These are phyloP conservation scores for Cyberlindnera americana DNA, from an alignment of 805 yeast genomes.

Conservation along the genomic window DNA sequence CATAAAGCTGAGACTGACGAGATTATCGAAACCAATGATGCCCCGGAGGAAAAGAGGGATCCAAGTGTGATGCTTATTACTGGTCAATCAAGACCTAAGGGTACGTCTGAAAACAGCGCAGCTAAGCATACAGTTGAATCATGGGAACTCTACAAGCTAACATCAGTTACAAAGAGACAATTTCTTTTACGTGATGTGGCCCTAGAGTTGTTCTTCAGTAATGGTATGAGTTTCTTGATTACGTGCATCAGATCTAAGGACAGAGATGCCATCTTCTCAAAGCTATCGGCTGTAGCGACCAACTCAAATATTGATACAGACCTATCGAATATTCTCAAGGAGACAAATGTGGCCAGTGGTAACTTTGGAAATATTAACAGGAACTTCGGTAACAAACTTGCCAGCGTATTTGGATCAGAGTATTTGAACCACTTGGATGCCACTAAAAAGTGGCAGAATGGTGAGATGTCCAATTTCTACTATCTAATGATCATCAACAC, in stretches of 20 bases:
- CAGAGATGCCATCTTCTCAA: slow-evolving; percentile 54
- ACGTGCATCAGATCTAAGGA: slow-evolving; percentile 53
- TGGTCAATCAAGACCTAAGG: slow-evolving; percentile 36
- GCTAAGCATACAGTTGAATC: slow-evolving; percentile 45
- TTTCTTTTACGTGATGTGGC: slow-evolving; percentile 80
- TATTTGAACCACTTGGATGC: slow-evolving; percentile 39
- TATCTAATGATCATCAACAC: slow-evolving; percentile 79
- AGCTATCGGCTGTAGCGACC: slow-evolving; percentile 46
- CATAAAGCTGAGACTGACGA: slow-evolving; percentile 48
- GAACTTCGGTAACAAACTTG: slow-evolving; percentile 39
- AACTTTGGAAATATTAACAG: slow-evolving; percentile 31
- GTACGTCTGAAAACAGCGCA: slow-evolving; percentile 12
- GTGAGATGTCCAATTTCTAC: slow-evolving; percentile 79
- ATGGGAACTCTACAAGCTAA: slow-evolving; percentile 60
- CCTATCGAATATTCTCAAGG: slow-evolving; percentile 48
- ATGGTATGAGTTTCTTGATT: slow-evolving; percentile 67
- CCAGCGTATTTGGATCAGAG: slow-evolving; percentile 42
- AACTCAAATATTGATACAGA: slow-evolving; percentile 52
- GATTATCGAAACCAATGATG: slow-evolving; percentile 63
- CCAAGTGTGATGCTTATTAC: slow-evolving; percentile 63
- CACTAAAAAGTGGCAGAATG: slow-evolving; percentile 70
- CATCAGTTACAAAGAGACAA: slow-evolving; percentile 68
- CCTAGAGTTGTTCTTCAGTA: slow-evolving; percentile 67
- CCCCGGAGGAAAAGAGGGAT: slow-evolving; percentile 59
- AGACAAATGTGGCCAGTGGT: slow-evolving; percentile 36